Evolutionary conservation across 192 early-diverging fungal genomes (phyloP), one percentile per base, ranked within the genome.

Genomic region (Coemansia sp.): DNA sequence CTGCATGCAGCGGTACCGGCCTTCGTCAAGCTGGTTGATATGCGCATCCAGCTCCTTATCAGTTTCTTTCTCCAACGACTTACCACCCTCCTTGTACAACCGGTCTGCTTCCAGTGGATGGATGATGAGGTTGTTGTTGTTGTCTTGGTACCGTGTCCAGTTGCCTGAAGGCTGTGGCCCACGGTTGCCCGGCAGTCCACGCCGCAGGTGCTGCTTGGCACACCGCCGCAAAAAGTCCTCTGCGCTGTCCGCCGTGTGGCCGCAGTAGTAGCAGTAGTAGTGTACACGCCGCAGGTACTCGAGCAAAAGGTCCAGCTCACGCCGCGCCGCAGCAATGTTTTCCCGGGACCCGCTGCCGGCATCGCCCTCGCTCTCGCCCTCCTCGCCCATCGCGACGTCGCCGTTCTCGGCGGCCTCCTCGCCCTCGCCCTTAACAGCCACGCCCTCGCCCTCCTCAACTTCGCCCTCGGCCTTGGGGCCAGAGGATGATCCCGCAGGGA

Each of bases 241-340:
- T 5, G 81, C 55, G 56, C 77, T 86, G 50, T 88, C 85, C 38
- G 86, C 84, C 24, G 93, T 90, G 45, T 84, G 68, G 10, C 87
- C 92, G 53, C 87, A 91, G 80, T 98, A 98, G 79, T 95, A 97
- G 81, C 94, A 94, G 60, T 89, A 98, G 47, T 87, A 80, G 77
- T 97, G 93, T 6, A 95, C 92, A 23, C 83, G 80, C 37, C 92
- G 85, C 22, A 95, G 78, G 53, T 98, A 98, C 50, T 80, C 80
- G 30, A 98, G 80, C 46, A 82, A 77, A 49, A 95, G 50, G 60
- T 98, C 96, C 39, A 98, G 77, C 20, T 72, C 67, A 3, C 60
- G 42, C 18, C 57, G 55, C 13, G 59, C 50, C 11, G 55, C 64
- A 0, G 11, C 59, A 37, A 59, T 50, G 22, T 64, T 38, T 17